Evolutionary conservation across 2,329 filamentous ascomycete species (phyloP).

Genomic region (Colletotrichum spaethianum): DNA sequence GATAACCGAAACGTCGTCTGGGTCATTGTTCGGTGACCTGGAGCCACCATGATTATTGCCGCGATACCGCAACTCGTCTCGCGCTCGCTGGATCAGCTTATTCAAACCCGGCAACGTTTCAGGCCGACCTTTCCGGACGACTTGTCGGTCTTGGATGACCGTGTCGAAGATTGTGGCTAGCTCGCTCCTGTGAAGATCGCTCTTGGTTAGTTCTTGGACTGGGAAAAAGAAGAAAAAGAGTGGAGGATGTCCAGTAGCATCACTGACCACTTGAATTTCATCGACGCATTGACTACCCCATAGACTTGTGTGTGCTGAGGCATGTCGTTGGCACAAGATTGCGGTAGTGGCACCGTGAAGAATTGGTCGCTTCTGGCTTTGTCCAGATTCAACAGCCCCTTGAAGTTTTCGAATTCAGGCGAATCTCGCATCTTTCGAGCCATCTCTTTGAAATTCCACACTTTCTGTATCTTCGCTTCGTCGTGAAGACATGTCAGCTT

Average conservation of each 20-base stretch:
- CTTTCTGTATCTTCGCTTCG: neutral
- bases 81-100: conserved; percentile 9
- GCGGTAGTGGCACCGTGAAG: conserved; percentile 9
- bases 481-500: neutral
- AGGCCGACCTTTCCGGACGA: neutral
- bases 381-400: conserved; percentile 3
- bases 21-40: conserved; percentile 2
- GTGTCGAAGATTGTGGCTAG: conserved; percentile 2
- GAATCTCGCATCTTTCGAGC: conserved; percentile 9
- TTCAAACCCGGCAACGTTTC: conserved; percentile 5
- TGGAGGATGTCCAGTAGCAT: too few species aligned
- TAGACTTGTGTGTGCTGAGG: neutral
- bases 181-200: neutral
- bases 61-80: conserved; percentile 10
- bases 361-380: conserved; percentile 1
- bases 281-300: neutral
- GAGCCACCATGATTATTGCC: neutral
- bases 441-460: neutral
- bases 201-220: neutral
- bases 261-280: too few species aligned
- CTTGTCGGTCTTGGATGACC: neutral
- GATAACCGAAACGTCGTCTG: conserved; percentile 11
- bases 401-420: conserved; percentile 10
- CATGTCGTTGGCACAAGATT: conserved; percentile 6
- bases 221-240: neutral